Conservation (phyloP, 768 basidiomycete species). For the Leucocoprinus sp. region DNA sequence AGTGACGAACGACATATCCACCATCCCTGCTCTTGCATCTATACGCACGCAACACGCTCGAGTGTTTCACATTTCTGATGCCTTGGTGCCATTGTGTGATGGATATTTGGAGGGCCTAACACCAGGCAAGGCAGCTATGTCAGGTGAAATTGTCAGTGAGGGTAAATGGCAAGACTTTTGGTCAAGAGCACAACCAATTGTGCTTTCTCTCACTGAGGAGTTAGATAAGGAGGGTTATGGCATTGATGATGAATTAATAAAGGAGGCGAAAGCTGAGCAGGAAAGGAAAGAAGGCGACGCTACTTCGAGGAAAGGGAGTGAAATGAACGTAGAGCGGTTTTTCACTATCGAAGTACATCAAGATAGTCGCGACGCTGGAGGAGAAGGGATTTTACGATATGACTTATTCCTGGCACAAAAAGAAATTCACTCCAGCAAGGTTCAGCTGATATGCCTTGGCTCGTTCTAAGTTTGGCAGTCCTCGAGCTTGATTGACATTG, state of each 20-base stretch:
- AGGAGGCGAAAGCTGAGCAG: neutral
- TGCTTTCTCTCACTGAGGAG: slow-evolving; percentile 5
- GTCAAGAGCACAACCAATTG: slow-evolving; percentile 3
- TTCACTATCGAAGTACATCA: neutral
- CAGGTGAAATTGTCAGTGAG: neutral
- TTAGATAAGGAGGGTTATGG: slow-evolving; percentile 11
- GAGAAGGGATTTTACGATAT: no score
- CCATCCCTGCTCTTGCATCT: slow-evolving; percentile 1
- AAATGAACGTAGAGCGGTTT: neutral
- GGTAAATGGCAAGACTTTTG: slow-evolving; percentile 13
- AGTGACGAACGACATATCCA: slow-evolving; percentile 2
- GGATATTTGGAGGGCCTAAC: slow-evolving; percentile 2
- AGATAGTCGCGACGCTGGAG: neutral
- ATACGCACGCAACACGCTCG: neutral
- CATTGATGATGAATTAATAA: neutral
- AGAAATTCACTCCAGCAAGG: slow-evolving; percentile 53
- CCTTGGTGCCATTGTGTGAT: slow-evolving; percentile 5
- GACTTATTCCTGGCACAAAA: slow-evolving; percentile 21
- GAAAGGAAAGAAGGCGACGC: neutral
- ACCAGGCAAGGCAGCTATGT: neutral
- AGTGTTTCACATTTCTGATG: slow-evolving; percentile 7
- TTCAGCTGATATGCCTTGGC: slow-evolving; percentile 38
- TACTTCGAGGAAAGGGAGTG: neutral
- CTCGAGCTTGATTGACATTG: slow-evolving; percentile 29
- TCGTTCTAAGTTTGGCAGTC: slow-evolving; percentile 51